Percentiles rank a stretch among this genome's conserved stretches.
Evolutionary conservation across 1,284 basidiomycete genomes (phyloP).

Genomic region (Ganoderma lucidum): DNA sequence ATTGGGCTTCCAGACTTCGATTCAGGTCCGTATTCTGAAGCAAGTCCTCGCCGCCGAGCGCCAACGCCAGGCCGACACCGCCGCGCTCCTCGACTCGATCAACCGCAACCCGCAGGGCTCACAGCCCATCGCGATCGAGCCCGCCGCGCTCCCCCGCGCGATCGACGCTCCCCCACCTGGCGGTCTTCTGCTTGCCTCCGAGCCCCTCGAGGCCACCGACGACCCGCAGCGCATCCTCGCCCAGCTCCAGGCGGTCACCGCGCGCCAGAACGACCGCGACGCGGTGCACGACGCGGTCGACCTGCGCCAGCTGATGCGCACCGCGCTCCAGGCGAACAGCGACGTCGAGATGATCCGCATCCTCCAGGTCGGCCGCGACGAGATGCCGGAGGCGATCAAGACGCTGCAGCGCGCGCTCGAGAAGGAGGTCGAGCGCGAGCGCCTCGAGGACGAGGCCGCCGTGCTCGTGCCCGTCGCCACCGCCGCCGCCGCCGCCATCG

Average conservation of each 20-base stretch:
- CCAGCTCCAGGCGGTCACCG: conserved; percentile 35
- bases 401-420: conserved; percentile 77
- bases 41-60: conserved; percentile 54
- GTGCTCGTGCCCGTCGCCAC: conserved; percentile 21
- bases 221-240: conserved; percentile 24
- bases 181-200: conserved; percentile 10
- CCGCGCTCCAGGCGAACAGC: conserved; percentile 61
- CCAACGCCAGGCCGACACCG: conserved; percentile 41
- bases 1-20: conserved; percentile 44
- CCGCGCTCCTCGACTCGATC: conserved; percentile 37
- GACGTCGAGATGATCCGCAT: conserved; percentile 72
- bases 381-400: conserved; percentile 84
- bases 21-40: conserved; percentile 69
- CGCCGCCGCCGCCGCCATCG: conserved; percentile 2
- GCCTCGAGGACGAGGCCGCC: conserved; percentile 23
- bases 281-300: conserved; percentile 61
- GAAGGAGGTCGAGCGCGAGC: conserved; percentile 50
- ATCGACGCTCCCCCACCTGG: background rate
- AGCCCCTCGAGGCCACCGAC: conserved; percentile 31
- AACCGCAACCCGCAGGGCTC: conserved; percentile 1
- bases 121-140: conserved; percentile 14
- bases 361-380: conserved; percentile 68
- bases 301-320: conserved; percentile 64
- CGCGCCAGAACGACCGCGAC: conserved; percentile 63
- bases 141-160: background rate